Percentiles rank a stretch among this genome's conserved stretches.
Conservation (phyloP, 306 rosid species). For the Betula pendula region DNA sequence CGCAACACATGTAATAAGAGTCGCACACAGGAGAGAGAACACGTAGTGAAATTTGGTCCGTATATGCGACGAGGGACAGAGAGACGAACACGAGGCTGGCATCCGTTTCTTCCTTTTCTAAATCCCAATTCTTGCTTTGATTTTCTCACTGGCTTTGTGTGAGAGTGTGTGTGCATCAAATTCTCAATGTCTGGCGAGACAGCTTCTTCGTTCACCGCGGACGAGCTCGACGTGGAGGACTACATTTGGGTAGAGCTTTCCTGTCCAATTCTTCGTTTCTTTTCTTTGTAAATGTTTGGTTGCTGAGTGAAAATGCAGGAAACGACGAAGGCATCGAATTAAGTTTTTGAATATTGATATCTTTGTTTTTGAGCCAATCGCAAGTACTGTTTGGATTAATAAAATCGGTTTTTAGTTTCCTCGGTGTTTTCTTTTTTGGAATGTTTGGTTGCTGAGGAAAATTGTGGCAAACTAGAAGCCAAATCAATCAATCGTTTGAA, state of each 20-base stretch:
- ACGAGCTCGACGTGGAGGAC: slow-evolving; percentile 65
- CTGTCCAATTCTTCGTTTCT: neutral
- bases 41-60: slow-evolving; percentile 56
- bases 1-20: neutral
- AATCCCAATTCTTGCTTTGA: neutral
- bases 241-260: slow-evolving; percentile 57
- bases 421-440: neutral
- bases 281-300: neutral
- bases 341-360: too few relatives aligned
- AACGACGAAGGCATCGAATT: neutral
- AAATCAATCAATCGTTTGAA: neutral
- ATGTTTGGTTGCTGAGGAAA: slow-evolving; percentile 24
- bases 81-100: slow-evolving; percentile 58
- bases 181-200: slow-evolving; percentile 48
- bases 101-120: slow-evolving; percentile 8
- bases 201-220: slow-evolving; percentile 25
- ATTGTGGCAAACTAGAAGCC: neutral
- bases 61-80: slow-evolving; percentile 55
- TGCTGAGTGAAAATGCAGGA: slow-evolving; percentile 19
- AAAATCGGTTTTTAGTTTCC: neutral
- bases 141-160: slow-evolving; percentile 3
- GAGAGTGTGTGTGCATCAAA: neutral
- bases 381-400: neutral
- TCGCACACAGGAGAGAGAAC: neutral
- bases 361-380: neutral